Conservation (phyloP, 2,329 filamentous ascomycete species). For the Anthostomella pinea region DNA sequence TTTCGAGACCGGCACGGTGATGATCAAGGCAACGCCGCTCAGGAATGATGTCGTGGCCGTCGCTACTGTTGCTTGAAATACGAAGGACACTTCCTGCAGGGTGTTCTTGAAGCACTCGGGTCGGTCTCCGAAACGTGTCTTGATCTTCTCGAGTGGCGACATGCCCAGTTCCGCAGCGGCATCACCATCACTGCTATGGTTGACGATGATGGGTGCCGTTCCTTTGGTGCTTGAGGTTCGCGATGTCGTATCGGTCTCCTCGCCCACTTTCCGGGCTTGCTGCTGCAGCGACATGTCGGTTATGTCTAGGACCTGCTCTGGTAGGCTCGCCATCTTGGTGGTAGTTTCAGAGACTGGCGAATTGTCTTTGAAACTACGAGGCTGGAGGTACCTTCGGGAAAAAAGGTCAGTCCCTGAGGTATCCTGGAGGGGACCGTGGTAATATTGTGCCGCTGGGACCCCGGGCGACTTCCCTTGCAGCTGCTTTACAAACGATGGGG, state of each 20-base stretch:
- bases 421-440: no score
- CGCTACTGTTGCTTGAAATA: constrained; percentile 64
- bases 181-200: neutral
- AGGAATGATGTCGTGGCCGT: constrained; percentile 62
- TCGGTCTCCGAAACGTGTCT: constrained; percentile 35
- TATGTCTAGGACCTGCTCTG: constrained; percentile 10
- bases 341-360: no score
- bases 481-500: no score
- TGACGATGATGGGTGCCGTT: no score
- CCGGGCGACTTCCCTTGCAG: no score
- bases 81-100: constrained; percentile 61
- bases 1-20: constrained; percentile 57
- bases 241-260: constrained; percentile 6
- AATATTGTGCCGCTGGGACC: no score
- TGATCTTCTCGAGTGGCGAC: constrained; percentile 21
- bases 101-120: constrained; percentile 62
- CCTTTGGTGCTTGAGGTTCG: constrained; percentile 8
- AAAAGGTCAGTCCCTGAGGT: no score
- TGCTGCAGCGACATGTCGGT: constrained; percentile 11
- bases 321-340: constrained; percentile 8
- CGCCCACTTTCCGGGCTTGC: neutral
- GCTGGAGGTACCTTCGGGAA: no score
- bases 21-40: constrained; percentile 57
- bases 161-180: constrained; percentile 11
- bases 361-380: no score